These are phyloP conservation scores for Lactarius pseudohatsudake DNA, from an alignment of 768 basidiomycete genomes.

Conservation along the genomic window DNA sequence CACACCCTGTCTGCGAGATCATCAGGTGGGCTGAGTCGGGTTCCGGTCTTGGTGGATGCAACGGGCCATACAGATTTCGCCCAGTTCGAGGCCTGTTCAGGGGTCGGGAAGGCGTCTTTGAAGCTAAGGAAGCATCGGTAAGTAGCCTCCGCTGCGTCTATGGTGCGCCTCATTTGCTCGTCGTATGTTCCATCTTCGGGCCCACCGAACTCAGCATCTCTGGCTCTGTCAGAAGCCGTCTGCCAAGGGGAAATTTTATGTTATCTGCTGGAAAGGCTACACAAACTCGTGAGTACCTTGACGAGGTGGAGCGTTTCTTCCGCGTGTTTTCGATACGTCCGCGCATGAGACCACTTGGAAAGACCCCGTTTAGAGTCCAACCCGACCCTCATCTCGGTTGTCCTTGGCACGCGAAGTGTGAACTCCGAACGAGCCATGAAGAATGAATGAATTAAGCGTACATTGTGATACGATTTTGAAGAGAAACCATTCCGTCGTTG, in stretches of 20 bases:
- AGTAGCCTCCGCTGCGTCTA: slow-evolving; percentile 4
- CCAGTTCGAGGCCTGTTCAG: slow-evolving; percentile 6
- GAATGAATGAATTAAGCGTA: background rate
- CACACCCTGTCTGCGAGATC: slow-evolving; percentile 12
- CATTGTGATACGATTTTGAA: slow-evolving; percentile 16
- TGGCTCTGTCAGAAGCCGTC: slow-evolving; percentile 13
- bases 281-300: slow-evolving; percentile 5
- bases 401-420: background rate
- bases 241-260: background rate
- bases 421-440: background rate
- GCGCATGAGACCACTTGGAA: slow-evolving; percentile 4
- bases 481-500: background rate
- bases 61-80: slow-evolving; percentile 13
- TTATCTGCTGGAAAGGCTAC: background rate
- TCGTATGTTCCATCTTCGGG: background rate
- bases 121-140: slow-evolving; percentile 15
- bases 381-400: slow-evolving; percentile 1
- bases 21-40: background rate
- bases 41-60: slow-evolving; percentile 11
- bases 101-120: slow-evolving; percentile 11
- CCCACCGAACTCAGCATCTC: background rate
- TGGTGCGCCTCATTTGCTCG: background rate
- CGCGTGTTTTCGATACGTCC: slow-evolving; percentile 9
- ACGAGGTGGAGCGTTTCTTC: slow-evolving; percentile 11
- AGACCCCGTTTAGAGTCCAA: slow-evolving; percentile 1